A percentile compares a stretch with the other conserved stretches of the same genome.
These are phyloP conservation scores for Suhomyces bribrorum DNA, from an alignment of 1,139 yeast species.

Conservation along the genomic window DNA sequence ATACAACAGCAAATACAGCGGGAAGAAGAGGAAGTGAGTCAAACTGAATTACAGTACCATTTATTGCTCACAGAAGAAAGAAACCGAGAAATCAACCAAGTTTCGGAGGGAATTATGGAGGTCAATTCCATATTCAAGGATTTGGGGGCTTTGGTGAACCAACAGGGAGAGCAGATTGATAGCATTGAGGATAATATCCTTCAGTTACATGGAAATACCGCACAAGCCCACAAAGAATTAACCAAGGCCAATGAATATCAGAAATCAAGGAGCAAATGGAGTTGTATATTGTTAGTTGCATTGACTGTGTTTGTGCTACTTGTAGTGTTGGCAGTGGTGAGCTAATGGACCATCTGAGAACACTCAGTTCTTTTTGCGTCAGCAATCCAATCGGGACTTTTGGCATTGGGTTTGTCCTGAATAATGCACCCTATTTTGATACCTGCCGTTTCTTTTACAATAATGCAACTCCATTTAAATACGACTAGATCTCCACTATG, in stretches of 20 bases:
- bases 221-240: conserved; percentile 70
- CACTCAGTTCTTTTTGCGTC: too few species aligned
- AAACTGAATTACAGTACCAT: conserved; percentile 77
- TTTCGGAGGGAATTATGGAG: conserved; percentile 77
- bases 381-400: too few species aligned
- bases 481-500: too few species aligned
- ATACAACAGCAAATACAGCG: conserved; percentile 36
- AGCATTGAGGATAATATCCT: conserved; percentile 78
- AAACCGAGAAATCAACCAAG: conserved; percentile 67
- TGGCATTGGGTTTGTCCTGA: too few species aligned
- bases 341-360: conserved; percentile 24
- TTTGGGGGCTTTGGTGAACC: conserved; percentile 70
- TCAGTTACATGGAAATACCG: conserved; percentile 64
- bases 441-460: too few species aligned
- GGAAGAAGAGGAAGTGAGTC: conserved; percentile 42
- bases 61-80: conserved; percentile 68
- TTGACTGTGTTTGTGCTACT: conserved; percentile 40
- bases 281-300: conserved; percentile 60
- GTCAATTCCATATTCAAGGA: conserved; percentile 85
- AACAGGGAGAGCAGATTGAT: conserved; percentile 84
- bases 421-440: too few species aligned
- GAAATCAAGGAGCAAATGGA: conserved; percentile 68
- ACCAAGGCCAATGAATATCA: conserved; percentile 76
- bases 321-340: conserved; percentile 40
- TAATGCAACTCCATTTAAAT: too few species aligned